These are phyloP conservation scores for Fusarium sp. DNA, from an alignment of 2,329 filamentous ascomycete species.

Conservation along the genomic window DNA sequence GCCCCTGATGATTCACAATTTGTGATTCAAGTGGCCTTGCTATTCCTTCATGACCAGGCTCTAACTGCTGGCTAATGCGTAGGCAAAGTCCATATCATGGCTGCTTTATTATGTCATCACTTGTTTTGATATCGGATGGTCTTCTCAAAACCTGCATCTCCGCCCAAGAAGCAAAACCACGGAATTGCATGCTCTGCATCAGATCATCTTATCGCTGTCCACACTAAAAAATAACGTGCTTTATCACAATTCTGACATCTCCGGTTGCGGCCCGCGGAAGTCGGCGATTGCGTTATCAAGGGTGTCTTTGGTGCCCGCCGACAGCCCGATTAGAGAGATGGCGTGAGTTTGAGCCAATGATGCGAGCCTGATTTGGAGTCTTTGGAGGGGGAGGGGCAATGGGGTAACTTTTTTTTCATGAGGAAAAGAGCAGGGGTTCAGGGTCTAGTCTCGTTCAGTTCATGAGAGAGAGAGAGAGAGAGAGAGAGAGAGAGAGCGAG, in stretches of 20 bases:
- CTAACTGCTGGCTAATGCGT: too few species aligned
- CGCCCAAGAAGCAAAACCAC: constrained; percentile 15
- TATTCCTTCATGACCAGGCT: too few species aligned
- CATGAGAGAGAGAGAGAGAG: constrained; percentile 6
- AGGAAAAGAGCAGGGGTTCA: constrained; percentile 12
- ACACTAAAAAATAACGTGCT: constrained; percentile 16
- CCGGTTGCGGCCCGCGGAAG: constrained; percentile 44
- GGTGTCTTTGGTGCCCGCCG: constrained; percentile 23
- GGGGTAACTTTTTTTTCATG: constrained; percentile 29
- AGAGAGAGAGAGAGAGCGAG: constrained; percentile 9
- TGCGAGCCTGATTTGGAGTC: constrained; percentile 31
- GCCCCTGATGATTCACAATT: background rate
- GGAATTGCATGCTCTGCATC: constrained; percentile 2
- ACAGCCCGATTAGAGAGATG: constrained; percentile 45
- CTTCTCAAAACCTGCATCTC: constrained; percentile 32
- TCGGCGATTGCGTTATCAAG: constrained; percentile 38
- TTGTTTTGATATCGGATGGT: background rate
- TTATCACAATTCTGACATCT: constrained; percentile 37
- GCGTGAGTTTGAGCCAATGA: constrained; percentile 47
- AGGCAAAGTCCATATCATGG: background rate
- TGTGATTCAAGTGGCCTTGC: too few species aligned
- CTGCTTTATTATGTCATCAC: background rate
- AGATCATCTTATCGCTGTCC: constrained; percentile 9
- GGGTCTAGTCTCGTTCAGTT: background rate
- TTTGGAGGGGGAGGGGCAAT: constrained; percentile 33